Conservation (phyloP, 108 stramenopile genomes). For the Skeletonema menzelii region DNA sequence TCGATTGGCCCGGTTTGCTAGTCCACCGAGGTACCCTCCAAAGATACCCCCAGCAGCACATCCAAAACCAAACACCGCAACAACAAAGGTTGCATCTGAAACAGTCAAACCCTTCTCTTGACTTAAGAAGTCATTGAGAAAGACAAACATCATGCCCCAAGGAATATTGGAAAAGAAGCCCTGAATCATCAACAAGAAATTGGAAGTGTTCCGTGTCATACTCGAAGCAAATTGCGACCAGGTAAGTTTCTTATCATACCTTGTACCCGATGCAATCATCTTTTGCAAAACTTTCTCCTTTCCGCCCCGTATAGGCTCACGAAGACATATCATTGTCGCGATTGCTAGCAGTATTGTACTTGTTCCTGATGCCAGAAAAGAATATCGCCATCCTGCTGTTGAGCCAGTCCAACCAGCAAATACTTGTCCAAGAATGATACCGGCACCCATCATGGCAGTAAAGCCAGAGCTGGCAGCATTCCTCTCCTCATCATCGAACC, state of each 20-base stretch:
- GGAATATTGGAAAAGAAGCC: constrained; percentile 68
- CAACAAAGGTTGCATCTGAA: constrained; percentile 62
- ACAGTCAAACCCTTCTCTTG: constrained; percentile 71
- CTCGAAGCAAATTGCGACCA: constrained; percentile 59
- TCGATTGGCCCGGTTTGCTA: constrained; percentile 34
- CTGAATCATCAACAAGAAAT: constrained; percentile 56
- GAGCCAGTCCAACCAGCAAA: constrained; percentile 62
- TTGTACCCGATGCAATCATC: constrained; percentile 54
- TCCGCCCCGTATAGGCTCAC: constrained; percentile 69
- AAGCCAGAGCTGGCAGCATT: constrained; percentile 69
- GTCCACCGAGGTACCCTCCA: constrained; percentile 59
- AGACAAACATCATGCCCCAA: constrained; percentile 74
- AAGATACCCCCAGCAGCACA: constrained; percentile 63
- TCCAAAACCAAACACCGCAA: constrained; percentile 62
- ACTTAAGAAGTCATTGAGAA: constrained; percentile 69
- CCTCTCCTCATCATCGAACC: constrained; percentile 64
- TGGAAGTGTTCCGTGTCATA: constrained; percentile 56
- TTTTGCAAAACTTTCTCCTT: constrained; percentile 69
- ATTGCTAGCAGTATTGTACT: constrained; percentile 40
- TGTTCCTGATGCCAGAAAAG: constrained; percentile 51
- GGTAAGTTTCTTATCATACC: constrained; percentile 70
- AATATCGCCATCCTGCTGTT: constrained; percentile 53
- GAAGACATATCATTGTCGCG: constrained; percentile 49
- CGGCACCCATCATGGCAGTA: constrained; percentile 78
- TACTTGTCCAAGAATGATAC: constrained; percentile 68